These are phyloP conservation scores for Citeromyces matritensis DNA, from an alignment of 805 yeast species.

Conservation along the genomic window DNA sequence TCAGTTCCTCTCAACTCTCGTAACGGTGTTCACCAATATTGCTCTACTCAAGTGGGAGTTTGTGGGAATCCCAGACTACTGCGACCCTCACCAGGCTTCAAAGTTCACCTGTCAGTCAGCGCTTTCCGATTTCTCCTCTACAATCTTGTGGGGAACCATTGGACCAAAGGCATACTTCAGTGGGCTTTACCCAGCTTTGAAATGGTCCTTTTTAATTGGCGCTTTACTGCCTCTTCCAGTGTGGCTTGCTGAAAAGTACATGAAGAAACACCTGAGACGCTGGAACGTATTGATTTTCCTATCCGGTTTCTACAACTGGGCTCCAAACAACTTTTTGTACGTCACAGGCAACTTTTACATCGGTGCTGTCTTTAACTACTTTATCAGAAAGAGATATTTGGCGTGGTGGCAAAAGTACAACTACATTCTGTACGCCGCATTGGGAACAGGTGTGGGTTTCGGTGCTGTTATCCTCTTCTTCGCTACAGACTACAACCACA, in stretches of 20 bases:
- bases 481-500: conserved; percentile 22
- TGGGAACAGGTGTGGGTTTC: conserved; percentile 50
- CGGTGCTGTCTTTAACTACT: conserved; percentile 25
- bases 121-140: conserved; percentile 33
- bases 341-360: conserved; percentile 28
- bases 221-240: conserved; percentile 25
- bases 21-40: conserved; percentile 26
- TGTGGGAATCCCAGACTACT: conserved; percentile 20
- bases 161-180: conserved; percentile 48
- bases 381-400: conserved; percentile 28
- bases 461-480: conserved; percentile 44
- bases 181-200: conserved; percentile 33
- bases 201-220: conserved; percentile 50
- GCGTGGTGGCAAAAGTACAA: conserved; percentile 45
- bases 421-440: conserved; percentile 38
- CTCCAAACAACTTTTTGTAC: conserved; percentile 64
- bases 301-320: conserved; percentile 42
- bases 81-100: conserved; percentile 23
- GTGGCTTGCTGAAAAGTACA: conserved; percentile 15
- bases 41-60: conserved; percentile 22
- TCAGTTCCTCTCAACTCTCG: conserved; percentile 26
- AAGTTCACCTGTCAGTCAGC: conserved; percentile 32
- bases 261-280: conserved; percentile 22
- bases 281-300: conserved; percentile 60
- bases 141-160: conserved; percentile 51